Evolutionary conservation across 2,329 filamentous ascomycete species (phyloP), one percentile per base, ranked within the genome.

Genomic region (Gaeumannomyces sp.): DNA sequence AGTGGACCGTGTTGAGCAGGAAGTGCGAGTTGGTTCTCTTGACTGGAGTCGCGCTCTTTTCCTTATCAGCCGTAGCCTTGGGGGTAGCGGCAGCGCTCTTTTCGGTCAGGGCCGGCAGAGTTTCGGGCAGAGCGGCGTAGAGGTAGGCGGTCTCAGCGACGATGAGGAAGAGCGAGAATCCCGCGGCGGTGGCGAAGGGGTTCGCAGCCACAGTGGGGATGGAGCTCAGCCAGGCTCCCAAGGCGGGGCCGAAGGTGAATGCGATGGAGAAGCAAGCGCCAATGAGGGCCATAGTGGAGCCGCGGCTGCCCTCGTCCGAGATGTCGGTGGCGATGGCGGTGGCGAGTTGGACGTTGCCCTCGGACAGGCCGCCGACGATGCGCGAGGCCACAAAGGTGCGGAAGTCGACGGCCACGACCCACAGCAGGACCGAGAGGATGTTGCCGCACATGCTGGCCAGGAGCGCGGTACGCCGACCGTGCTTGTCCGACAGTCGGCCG

Each of bases 281-380:
- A 33, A 99, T 94, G 64, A 99, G 83, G 10, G 95, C 95, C 92
- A 99, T 97, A 58, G 95, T 97, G 27, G 92, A 88, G 28, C 94
- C 92, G 33, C 95, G 87, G 72, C 89, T 90, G 65, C 85, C 84
- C 70, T 94, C 90, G 71, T 96, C 93, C 59, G 92, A 96, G 69
- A 99, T 93, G 75, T 99, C 95, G 56, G 94, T 95, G 25, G 95
- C 95, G 75, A 99, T 98, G 58, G 95, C 94, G 68, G 94, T 95
- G 5, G 95, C 94, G 19, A 99, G 83, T 79, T 99, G 95, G 3
- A 99, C 91, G 71, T 99, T 99, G 68, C 95, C 95, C 79, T 99
- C 95, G 65, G 93, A 97, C 69, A 99, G 78, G 0, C 95, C 95
- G 29, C 95, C 95, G 0, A 99, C 91, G 2, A 99, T 79, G 62